Base-by-base conservation (phyloP, 257 asterid species). In the Capsicum pubescens region DNA sequence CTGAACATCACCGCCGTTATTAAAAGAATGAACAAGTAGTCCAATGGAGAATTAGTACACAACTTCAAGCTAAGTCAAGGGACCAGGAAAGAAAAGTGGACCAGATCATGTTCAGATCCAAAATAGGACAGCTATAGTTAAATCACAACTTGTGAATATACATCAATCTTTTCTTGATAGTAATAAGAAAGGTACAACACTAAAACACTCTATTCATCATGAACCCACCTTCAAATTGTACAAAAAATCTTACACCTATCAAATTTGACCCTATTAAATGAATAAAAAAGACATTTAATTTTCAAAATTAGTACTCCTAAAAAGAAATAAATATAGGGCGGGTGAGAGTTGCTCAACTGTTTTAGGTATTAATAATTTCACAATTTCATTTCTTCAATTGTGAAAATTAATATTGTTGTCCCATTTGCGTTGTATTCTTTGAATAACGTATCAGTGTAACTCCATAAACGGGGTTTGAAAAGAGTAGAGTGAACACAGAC, bases 261-360 rank as follows among this genome's bases (percentile, higher is more conserved):
- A 32, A 48, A 71, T 26, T 50, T 76, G 46, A 21, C 52, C 63
- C 61, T 13, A 76, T 21, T n/a, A 74, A 74, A 50, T 11, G 59
- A 74, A 1, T 17, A 50, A 6, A 19, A 15, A 69, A 12, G 5
- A 12, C 8, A 21, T 26, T 74, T 50, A 50, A 26, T 76, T 76
- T 76, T 26, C 14, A 21, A 13, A 76, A 50, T 50, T 76, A 52
- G 59, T 48, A 46, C 15, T 39, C 44, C 59, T 17, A 46, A 48
- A 48, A 46, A 21, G 59, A 72, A 48, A 5, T n/a, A 46, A 72
- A n/a, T n/a, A 68, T 19, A 72, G 26, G 63, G 81, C 39, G 26
- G 81, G 50, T 76, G 81, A 16, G 81, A 54, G 81, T 76, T 54
- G 81, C 81, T 52, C 15, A 52, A 76, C 81, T 26, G 81, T 52